These are phyloP conservation scores for Brassica napus DNA, from an alignment of 345 rosid genomes.

Conservation along the genomic window Da-Ae NC_063450.1:45816501-45817000, in stretches of 20 bases:
- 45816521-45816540: conserved; percentile 75
- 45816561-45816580: conserved; percentile 74
- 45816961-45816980: conserved; percentile 35
- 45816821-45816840: conserved; percentile 24
- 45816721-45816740: neutral
- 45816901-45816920: neutral
- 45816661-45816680: conserved; percentile 56
- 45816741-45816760: conserved; percentile 77
- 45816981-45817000: conserved; percentile 28
- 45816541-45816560: conserved; percentile 74
- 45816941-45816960: conserved; percentile 1
- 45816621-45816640: conserved; percentile 81
- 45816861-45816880: conserved; percentile 32
- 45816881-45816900: conserved; percentile 36
- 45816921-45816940: conserved; percentile 16
- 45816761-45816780: conserved; percentile 72
- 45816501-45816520: conserved; percentile 10
- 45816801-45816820: neutral
- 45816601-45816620: conserved; percentile 64
- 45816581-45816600: conserved; percentile 70
- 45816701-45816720: neutral
- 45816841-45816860: conserved; percentile 34
- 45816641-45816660: conserved; percentile 78
- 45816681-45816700: neutral
- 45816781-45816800: conserved; percentile 57